Conservation (phyloP, 1,284 basidiomycete genomes). For the Volvariella volvacea region DNA sequence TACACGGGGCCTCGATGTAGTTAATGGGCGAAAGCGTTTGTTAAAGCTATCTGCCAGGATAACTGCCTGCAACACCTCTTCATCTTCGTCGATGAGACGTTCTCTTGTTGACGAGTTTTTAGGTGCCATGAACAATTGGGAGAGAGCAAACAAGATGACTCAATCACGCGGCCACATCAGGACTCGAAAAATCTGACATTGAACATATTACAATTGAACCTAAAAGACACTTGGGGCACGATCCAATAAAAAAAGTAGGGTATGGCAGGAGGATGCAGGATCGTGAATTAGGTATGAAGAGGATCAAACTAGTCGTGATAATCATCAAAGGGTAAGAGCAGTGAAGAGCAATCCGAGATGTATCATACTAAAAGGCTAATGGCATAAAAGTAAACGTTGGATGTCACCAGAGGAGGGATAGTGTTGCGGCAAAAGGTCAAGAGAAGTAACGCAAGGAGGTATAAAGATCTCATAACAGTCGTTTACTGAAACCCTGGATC, state of each 20-base stretch:
- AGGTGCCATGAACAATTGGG: constrained; percentile 44
- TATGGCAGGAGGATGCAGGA: constrained; percentile 38
- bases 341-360: constrained; percentile 51
- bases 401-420: constrained; percentile 31
- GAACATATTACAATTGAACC: constrained; percentile 54
- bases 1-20: constrained; percentile 76
- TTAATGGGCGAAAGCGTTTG: constrained; percentile 86
- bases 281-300: constrained; percentile 39
- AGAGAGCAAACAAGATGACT: not conserved
- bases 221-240: constrained; percentile 48
- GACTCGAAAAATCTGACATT: constrained; percentile 17
- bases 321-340: constrained; percentile 37
- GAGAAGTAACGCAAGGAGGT: constrained; percentile 31
- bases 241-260: constrained; percentile 48
- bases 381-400: constrained; percentile 20
- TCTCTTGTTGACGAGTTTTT: constrained; percentile 54
- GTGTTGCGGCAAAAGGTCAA: constrained; percentile 15
- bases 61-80: constrained; percentile 85
- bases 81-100: constrained; percentile 59
- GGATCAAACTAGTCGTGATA: constrained; percentile 51
- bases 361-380: constrained; percentile 43
- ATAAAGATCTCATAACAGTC: constrained; percentile 46
- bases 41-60: constrained; percentile 95
- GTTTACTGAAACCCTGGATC: constrained; percentile 30
- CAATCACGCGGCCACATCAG: constrained; percentile 3